Evolutionary conservation across 2,329 filamentous ascomycete species (phyloP), one percentile per base, ranked within the genome.

Genomic region (Phoma sp.): DNA sequence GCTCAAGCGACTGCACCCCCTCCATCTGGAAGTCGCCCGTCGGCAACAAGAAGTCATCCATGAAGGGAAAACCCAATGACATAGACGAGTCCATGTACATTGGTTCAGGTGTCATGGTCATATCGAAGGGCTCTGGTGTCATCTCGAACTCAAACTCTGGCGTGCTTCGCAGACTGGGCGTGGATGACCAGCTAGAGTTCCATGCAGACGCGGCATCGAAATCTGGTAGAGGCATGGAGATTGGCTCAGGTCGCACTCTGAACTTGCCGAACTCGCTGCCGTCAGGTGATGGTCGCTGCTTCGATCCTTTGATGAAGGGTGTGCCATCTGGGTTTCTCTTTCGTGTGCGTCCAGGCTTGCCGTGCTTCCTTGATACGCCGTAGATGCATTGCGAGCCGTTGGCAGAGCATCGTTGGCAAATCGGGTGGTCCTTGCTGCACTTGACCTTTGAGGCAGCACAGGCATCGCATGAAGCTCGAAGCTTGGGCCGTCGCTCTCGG

Each of bases 391-490:
- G 57, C 5, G 60, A 64, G 30, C 64, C 65, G 34, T 67, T 70
- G 46, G 61, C 42, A 10, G 61, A 59, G 51, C 72, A 74, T 25
- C 70, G 69, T n/a, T 59, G 56, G 49, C 71, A 74, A 17, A 57
- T 62, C 2, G 72, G 71, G 52, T 73, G 71, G 20, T 71, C 65
- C 53, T 73, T 73, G 57, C 67, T 71, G 59, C 72, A 74, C 50
- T 72, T 73, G 43, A 74, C 68, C 51, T 74, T 74, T 6, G 70
- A 72, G n/a, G 68, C 64, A n/a, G 72, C 69, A 60, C 72, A 74
- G 7, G 67, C 64, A 59, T 74, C 69, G 59, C 72, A 74, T 11
- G 70, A 74, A 47, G 68, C 70, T 57, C 71, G 64, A 15, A 74
- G 67, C 53, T 74, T 74, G 15, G 62, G 60, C 43, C 54, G 64